Base-by-base conservation (phyloP, 176 grass and related monocot genomes). In the Carex scoparia region DNA sequence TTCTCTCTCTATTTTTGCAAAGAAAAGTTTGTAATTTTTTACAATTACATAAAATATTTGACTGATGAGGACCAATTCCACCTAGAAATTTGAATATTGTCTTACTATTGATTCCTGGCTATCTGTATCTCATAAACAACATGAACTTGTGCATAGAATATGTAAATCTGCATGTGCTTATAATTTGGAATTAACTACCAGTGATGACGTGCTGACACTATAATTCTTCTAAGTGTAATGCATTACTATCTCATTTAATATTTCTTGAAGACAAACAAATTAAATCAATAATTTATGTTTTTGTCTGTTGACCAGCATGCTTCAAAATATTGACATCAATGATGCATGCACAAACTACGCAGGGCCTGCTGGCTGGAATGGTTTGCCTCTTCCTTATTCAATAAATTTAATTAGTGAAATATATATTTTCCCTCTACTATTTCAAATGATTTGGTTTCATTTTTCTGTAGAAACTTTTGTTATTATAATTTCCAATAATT, bases 311-410 rank as follows among this genome's bases (percentile, higher is more conserved):
- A 89, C 65, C 79, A 94, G 93, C 44, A 94, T 94, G 84, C 33
- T 90, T 69, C 40, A 7, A n/a, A 94, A 88, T 80, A 88, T 92
- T 23, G 87, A 92, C 61, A 19, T 13, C 68, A 94, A 94, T 69
- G 86, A 94, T 51, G 87, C 28, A 14, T 89, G 72, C 35, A 90
- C 90, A 51, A 54, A 64, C 1, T 94, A 92, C 18, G 85, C 90
- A 4, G 87, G 67, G 70, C 93, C 86, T 51, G 93, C 90, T 69
- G 90, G 93, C 23, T 94, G 90, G 93, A 94, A 94, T 56, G 93
- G 93, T 92, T 27, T 71, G 84, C 81, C 1, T 16, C 4, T 74
- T 16, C 61, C 14, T 55, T 51, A 5, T 14, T 66, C 53, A 42
- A 61, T 23, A 31, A 56, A 27, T 33, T n/a, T 40, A 40, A 40